A percentile compares a stretch with the other conserved stretches of the same genome.
These are phyloP conservation scores for Crithidia sp. DNA, from an alignment of 208 protist genomes.

Conservation along the genomic window DNA sequence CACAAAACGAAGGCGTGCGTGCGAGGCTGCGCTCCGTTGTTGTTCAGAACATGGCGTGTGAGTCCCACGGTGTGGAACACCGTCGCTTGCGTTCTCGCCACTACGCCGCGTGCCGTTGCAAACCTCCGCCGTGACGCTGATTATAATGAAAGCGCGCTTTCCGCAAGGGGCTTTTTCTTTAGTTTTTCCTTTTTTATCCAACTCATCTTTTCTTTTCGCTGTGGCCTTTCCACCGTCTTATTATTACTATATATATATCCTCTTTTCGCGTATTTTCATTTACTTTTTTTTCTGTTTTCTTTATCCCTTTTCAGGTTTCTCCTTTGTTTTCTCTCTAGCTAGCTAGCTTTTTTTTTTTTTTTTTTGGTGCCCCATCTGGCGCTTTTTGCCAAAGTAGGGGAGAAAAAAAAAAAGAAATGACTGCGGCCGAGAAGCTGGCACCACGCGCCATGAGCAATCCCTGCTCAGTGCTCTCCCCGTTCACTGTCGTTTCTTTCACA, in stretches of 20 bases:
- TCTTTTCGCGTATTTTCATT: slow-evolving; percentile 19
- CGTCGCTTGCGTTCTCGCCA: no score
- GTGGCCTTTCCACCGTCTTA: background rate
- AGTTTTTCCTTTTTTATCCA: no score
- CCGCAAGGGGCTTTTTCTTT: no score
- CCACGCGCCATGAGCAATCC: no score
- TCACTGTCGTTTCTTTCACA: no score
- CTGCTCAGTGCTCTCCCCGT: no score
- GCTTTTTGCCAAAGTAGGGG: background rate
- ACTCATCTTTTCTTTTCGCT: background rate
- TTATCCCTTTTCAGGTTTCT: background rate
- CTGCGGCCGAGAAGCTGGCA: no score
- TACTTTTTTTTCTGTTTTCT: slow-evolving; percentile 7
- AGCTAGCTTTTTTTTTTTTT: background rate
- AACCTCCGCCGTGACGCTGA: no score
- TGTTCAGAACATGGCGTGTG: no score
- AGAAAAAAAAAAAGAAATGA: no score
- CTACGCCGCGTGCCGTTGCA: background rate
- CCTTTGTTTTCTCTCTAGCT: background rate
- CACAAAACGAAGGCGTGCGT: background rate
- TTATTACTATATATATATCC: background rate
- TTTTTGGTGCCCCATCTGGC: slow-evolving; percentile 4
- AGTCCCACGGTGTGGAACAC: no score
- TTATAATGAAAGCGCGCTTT: background rate
- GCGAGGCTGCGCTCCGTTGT: background rate